A percentile compares a stretch with the other conserved stretches of the same genome.
These are phyloP conservation scores for Niebla homalea DNA, from an alignment of 495 filamentous ascomycete species.

Conservation along the genomic window DNA sequence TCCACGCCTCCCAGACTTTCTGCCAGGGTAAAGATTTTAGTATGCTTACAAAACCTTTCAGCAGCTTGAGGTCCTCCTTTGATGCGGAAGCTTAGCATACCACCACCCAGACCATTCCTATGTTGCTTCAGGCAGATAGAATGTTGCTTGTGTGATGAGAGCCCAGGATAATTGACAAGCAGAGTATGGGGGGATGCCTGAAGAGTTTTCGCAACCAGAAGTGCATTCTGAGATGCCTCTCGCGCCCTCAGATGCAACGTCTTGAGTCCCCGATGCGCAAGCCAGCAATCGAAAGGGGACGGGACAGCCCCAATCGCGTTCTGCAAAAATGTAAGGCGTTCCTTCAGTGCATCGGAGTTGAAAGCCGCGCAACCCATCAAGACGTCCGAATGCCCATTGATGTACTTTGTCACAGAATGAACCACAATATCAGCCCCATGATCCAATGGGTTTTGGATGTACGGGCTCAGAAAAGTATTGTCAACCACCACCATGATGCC, in stretches of 20 bases:
- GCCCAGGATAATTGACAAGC: conserved; percentile 87
- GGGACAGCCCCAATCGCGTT: conserved; percentile 96
- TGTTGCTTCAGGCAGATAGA: conserved; percentile 79
- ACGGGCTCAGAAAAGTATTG: conserved; percentile 95
- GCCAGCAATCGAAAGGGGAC: conserved; percentile 93
- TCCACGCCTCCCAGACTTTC: conserved; percentile 92
- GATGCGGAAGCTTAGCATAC: conserved; percentile 95
- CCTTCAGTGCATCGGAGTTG: conserved; percentile 65
- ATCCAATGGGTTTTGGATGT: conserved; percentile 88
- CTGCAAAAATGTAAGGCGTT: conserved; percentile 77
- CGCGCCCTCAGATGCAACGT: conserved; percentile 86
- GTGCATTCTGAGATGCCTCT: conserved; percentile 72
- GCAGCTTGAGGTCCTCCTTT: conserved; percentile 77
- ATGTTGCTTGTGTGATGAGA: conserved; percentile 75
- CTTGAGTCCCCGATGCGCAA: conserved; percentile 96
- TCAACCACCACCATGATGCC: conserved; percentile 93
- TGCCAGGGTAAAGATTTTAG: conserved; percentile 81
- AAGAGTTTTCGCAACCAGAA: conserved; percentile 60
- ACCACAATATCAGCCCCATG: conserved; percentile 95
- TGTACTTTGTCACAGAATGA: conserved; percentile 99
- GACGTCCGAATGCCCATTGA: conserved; percentile 97
- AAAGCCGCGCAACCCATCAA: conserved; percentile 96
- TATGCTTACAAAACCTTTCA: conserved; percentile 80
- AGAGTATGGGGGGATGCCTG: conserved; percentile 71
- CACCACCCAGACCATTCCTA: conserved; percentile 86